Percentiles rank a stretch among this genome's conserved stretches.
Conservation (phyloP, 2,329 filamentous ascomycete species). For the Zasmidium angulare region DNA sequence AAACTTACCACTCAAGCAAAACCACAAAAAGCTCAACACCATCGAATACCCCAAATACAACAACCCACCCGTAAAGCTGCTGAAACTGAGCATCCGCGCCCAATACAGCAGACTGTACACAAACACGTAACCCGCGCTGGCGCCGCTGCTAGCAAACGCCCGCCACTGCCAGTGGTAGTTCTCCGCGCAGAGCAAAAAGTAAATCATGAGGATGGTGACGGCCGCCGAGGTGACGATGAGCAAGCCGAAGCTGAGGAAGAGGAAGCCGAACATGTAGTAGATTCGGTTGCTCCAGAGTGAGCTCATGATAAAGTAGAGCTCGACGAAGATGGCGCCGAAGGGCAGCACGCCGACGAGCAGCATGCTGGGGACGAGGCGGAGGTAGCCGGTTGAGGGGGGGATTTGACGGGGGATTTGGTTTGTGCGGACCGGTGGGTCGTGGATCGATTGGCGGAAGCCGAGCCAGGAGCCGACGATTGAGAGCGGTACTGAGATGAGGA, state of each 20-base stretch:
- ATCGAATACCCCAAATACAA: constrained; percentile 92
- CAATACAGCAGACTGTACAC: constrained; percentile 88
- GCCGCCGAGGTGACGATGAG: constrained; percentile 96
- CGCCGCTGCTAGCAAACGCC: constrained; percentile 86
- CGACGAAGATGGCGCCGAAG: constrained; percentile 95
- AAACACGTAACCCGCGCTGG: constrained; percentile 89
- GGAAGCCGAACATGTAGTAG: constrained; percentile 99
- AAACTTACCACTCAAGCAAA: constrained; percentile 83
- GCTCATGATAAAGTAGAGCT: constrained; percentile 99
- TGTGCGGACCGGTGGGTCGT: constrained; percentile 82
- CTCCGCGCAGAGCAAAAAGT: constrained; percentile 92
- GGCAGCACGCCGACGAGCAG: constrained; percentile 88
- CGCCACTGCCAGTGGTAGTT: constrained; percentile 99
- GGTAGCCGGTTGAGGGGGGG: constrained; percentile 77
- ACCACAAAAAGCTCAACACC: constrained; percentile 86
- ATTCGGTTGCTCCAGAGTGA: constrained; percentile 98
- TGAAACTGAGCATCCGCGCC: constrained; percentile 81
- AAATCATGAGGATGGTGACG: constrained; percentile 90
- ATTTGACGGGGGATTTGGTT: constrained; percentile 99
- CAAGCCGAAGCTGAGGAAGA: constrained; percentile 94
- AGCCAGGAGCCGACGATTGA: constrained; percentile 90
- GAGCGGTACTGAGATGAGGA: constrained; percentile 89
- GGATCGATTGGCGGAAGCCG: constrained; percentile 70
- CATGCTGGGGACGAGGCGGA: constrained; percentile 85
- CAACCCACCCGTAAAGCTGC: constrained; percentile 80